Percentiles rank a stretch among this genome's conserved stretches.
These are phyloP conservation scores for Candida nanaspora DNA, from an alignment of 805 yeast genomes.

Conservation along the genomic window DNA sequence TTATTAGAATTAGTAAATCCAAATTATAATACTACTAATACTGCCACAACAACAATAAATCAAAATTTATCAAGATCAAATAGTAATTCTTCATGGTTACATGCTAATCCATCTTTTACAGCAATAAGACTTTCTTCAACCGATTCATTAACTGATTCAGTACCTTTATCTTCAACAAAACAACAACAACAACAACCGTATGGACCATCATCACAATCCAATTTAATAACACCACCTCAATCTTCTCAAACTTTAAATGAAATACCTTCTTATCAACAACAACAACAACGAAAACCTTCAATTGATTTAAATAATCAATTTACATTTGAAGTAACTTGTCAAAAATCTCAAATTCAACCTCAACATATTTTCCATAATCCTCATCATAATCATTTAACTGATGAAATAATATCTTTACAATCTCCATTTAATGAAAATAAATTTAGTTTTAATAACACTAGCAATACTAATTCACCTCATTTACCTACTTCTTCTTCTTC, in stretches of 20 bases:
- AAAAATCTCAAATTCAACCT: neutral
- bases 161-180: constrained; percentile 9
- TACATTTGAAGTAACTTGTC: constrained; percentile 1
- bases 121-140: constrained; percentile 25
- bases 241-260: neutral
- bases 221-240: constrained; percentile 7
- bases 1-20: constrained; percentile 16
- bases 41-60: constrained; percentile 10
- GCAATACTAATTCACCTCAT: neutral
- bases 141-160: constrained; percentile 27
- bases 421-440: constrained; percentile 1
- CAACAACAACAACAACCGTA: constrained; percentile 1
- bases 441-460: neutral
- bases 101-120: constrained; percentile 22
- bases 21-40: constrained; percentile 2
- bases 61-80: constrained; percentile 4
- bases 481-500: no score
- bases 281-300: neutral
- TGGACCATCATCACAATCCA: neutral
- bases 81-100: constrained; percentile 22
- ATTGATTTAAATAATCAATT: constrained; percentile 1
- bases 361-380: neutral
- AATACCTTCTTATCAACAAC: constrained; percentile 1
- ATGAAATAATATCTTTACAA: neutral
- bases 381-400: neutral